Evolutionary conservation across 345 rosid genomes (phyloP).

Genomic region (Citrus medica): DNA sequence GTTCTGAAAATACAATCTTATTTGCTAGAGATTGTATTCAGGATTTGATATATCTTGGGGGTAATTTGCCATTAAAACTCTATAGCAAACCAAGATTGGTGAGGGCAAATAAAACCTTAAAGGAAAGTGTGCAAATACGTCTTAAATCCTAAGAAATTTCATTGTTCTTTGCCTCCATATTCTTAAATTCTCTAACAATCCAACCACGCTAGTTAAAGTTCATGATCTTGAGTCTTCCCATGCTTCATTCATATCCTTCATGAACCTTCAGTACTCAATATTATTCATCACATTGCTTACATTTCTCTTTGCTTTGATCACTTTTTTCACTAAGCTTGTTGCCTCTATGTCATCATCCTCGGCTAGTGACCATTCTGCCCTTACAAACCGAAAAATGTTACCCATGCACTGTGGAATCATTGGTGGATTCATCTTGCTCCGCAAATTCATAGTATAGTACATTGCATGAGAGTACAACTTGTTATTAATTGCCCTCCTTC

Average conservation of each 20-base stretch:
- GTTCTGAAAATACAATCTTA: no score
- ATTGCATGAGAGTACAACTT: background rate
- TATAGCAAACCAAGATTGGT: no score
- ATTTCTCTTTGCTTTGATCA: background rate
- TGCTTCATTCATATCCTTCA: background rate
- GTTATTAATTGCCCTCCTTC: background rate
- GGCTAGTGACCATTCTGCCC: background rate
- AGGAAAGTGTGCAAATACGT: no score
- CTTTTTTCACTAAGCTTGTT: background rate
- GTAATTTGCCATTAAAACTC: no score
- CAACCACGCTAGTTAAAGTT: constrained; percentile 19
- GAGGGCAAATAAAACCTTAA: no score
- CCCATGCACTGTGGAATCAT: constrained; percentile 18
- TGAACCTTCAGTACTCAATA: background rate
- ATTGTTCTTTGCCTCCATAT: no score
- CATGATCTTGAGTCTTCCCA: background rate
- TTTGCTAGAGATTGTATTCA: no score
- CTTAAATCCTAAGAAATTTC: no score
- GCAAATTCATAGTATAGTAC: background rate
- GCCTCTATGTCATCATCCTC: background rate
- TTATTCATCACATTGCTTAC: background rate
- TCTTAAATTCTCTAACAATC: no score
- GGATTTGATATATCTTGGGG: no score
- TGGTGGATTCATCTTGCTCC: background rate
- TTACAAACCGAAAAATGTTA: constrained; percentile 5